Evolutionary conservation across 108 stramenopile genomes (phyloP), one percentile per base, ranked within the genome.

Genomic region (Epipyxis sp.): DNA sequence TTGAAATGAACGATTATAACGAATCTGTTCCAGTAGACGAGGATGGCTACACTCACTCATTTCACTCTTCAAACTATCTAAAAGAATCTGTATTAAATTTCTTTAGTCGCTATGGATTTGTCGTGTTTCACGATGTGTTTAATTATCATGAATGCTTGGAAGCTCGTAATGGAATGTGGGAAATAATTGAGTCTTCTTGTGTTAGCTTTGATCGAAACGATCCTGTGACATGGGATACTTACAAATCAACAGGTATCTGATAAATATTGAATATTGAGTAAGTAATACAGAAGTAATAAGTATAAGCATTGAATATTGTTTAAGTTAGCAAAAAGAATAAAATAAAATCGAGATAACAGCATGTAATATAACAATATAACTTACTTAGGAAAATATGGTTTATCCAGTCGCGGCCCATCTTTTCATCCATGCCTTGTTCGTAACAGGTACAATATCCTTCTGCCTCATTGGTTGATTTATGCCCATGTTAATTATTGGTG

Each of bases 401-500:
- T 67, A 20, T 67, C 65, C 13, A 67, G 6, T 39, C 65, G 65
- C 6, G 65, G 65, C 13, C 65, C 65, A 13, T 67, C 41, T 20
- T 67, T 67, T 20, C 65, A 67, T 67, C 65, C 13, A 6, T 13
- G 13, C 20, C 20, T 67, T 20, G 13, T 67, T 6, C 37, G 42
- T 13, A 67, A 67, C 65, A 39, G 65, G 41, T 43, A 20, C 6
- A 20, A 50, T 6, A 50, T 50, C 46, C 20, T 50, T 50, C 46
- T 20, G 20, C 20, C 6, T 13, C 46, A 50, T 13, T 50, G 46
- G 20, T 20, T 13, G 13, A 13, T 20, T 50, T 20, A 20, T 13
- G 20, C 46, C 6, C 46, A 13, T 6, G 20, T 20, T 13, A 6
- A 50, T 6, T 13, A 20, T 50, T 50, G 6, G 46, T 13, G 6